phyloP scores from a whole-genome alignment of 139 green algal species.

The Pleodorina starrii region DNA sequence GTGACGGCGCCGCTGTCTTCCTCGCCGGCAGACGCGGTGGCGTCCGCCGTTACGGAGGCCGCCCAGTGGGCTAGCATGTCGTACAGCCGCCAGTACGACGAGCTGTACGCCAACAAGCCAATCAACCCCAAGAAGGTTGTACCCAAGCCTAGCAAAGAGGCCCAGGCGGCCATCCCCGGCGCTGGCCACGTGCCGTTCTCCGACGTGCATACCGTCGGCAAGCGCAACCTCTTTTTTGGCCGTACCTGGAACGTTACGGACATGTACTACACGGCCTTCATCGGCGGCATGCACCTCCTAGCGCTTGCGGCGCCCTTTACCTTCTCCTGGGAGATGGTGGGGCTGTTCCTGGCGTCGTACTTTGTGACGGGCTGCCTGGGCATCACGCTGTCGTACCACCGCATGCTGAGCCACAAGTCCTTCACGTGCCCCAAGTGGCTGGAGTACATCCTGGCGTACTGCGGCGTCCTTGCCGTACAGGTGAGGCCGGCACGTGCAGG shows the following conservation, averaged over 20 bases:
- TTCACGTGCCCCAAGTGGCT: slow-evolving; percentile 98
- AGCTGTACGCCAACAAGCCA: slow-evolving; percentile 71
- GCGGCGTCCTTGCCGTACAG: slow-evolving; percentile 94
- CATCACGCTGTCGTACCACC: slow-evolving; percentile 97
- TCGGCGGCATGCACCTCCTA: slow-evolving; percentile 84
- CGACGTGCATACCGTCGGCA: slow-evolving; percentile 74
- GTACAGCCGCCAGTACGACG: slow-evolving; percentile 89
- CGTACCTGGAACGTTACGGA: slow-evolving; percentile 82
- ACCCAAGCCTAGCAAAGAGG: slow-evolving; percentile 83
- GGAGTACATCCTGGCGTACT: slow-evolving; percentile 98
- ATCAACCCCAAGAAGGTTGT: slow-evolving; percentile 76
- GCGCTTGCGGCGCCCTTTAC: slow-evolving; percentile 83
- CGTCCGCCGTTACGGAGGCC: not conserved
- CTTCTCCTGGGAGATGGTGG: slow-evolving; percentile 88
- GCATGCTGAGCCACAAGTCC: slow-evolving; percentile 90
- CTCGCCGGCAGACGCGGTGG: not conserved
- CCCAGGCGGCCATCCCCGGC: slow-evolving; percentile 72
- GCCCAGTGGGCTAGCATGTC: slow-evolving; percentile 56
- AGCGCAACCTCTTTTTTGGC: slow-evolving; percentile 71
- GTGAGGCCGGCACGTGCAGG: too few species aligned
- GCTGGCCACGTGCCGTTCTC: slow-evolving; percentile 73
- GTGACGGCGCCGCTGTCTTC: not conserved
- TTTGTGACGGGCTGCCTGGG: slow-evolving; percentile 96
- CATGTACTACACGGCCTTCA: slow-evolving; percentile 84
- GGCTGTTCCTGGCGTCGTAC: slow-evolving; percentile 89